Percentiles rank a stretch among this genome's conserved stretches.
phyloP scores from a whole-genome alignment of 2,329 filamentous ascomycete genomes.

The Fusarium sp. region DNA sequence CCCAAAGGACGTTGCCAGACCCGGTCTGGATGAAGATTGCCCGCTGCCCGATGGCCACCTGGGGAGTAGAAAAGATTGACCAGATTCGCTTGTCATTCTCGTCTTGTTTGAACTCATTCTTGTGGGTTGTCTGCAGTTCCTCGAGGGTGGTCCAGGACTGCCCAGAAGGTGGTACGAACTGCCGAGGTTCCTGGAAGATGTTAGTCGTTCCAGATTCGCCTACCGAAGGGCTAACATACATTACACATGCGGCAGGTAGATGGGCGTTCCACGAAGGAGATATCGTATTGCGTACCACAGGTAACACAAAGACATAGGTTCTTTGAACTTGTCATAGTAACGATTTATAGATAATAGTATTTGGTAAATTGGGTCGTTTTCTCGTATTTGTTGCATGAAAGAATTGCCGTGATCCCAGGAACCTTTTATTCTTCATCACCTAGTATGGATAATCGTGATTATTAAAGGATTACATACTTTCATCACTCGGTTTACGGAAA shows the following conservation, averaged over 20 bases:
- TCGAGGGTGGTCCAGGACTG: neutral
- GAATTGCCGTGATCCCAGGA: neutral
- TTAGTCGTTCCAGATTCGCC: neutral
- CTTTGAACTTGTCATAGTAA: neutral
- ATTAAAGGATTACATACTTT: too few species aligned
- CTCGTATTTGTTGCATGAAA: neutral
- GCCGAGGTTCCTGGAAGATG: neutral
- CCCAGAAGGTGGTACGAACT: neutral
- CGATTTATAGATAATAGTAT: neutral
- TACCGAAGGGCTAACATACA: neutral
- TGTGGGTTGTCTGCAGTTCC: neutral
- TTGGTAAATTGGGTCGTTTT: neutral
- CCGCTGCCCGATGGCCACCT: neutral
- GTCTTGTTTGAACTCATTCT: neutral
- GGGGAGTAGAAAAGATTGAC: neutral
- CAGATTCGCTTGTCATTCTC: neutral
- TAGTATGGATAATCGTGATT: neutral
- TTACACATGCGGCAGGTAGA: neutral
- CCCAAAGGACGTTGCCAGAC: neutral
- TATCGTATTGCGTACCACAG: neutral
- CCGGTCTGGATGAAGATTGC: neutral
- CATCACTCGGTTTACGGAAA: neutral
- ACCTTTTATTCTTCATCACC: neutral
- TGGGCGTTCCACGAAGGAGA: neutral
- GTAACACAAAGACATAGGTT: neutral